These are phyloP conservation scores for Hypoxylon sp. DNA, from an alignment of 2,329 filamentous ascomycete species.

Conservation along the genomic window DNA sequence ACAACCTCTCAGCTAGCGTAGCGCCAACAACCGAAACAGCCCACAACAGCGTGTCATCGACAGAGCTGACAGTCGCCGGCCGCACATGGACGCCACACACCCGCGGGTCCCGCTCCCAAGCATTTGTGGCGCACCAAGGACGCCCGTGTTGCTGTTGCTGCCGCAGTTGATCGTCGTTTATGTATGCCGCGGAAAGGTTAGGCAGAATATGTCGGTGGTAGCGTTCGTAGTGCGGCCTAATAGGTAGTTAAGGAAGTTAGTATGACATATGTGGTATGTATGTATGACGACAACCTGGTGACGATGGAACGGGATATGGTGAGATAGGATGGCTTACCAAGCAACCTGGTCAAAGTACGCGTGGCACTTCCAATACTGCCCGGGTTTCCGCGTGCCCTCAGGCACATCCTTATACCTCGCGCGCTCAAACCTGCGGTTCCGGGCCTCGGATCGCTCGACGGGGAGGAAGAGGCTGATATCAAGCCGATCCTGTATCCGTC, in stretches of 20 bases:
- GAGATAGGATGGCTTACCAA: constrained; percentile 28
- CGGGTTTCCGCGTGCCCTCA: constrained; percentile 25
- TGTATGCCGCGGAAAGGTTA: constrained; percentile 2
- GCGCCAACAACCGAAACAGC: constrained; percentile 16
- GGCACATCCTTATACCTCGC: constrained; percentile 10
- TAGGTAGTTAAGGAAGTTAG: background rate
- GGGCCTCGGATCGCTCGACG: background rate
- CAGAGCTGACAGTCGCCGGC: constrained; percentile 1
- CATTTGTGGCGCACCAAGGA: constrained; percentile 9
- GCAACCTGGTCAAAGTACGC: constrained; percentile 51
- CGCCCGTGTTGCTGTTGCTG: constrained; percentile 7
- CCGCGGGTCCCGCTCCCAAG: constrained; percentile 15
- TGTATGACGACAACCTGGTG: no score
- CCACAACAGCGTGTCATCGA: constrained; percentile 35
- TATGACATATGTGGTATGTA: background rate
- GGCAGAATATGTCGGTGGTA: constrained; percentile 36
- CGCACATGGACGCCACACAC: constrained; percentile 23
- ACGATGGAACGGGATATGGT: background rate
- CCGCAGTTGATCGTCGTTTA: background rate
- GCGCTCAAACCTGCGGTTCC: background rate
- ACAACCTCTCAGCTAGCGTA: constrained; percentile 7
- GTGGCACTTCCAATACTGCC: constrained; percentile 51
- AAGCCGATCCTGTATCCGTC: constrained; percentile 13
- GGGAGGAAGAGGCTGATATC: constrained; percentile 18
- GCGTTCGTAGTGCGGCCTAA: constrained; percentile 29